Evolutionary conservation across 352 stramenopile species (phyloP), one percentile per base, ranked within the genome.

Genomic region (Stramenopiles sp.): DNA sequence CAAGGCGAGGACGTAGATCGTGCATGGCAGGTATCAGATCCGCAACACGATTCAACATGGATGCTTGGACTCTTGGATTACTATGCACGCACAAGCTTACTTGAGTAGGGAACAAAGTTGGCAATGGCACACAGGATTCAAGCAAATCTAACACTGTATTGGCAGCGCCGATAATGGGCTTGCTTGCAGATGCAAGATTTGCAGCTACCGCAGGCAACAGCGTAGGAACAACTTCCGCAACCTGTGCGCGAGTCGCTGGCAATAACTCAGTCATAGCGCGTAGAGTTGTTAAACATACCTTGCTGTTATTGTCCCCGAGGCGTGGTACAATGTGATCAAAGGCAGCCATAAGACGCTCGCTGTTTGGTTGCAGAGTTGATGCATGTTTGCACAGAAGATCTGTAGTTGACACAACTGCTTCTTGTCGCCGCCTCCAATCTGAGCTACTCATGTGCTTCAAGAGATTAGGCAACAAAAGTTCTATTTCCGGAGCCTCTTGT

Each of bases 41-140:
- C 55, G 55, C 55, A 27, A 71, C 55, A 71, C 55, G 55, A 71
- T 71, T 71, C 55, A 71, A 27, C 55, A 71, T 71, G 55, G 55
- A 22, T 27, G 22, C 27, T 71, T 71, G 55, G 27, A 71, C 55
- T 25, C 55, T 22, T 71, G 55, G 55, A 27, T 71, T 71, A 27
- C 55, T 71, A 27, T 71, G 55, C 27, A 71, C 55, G 27, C 55
- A 71, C 55, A 71, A 71, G 55, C 27, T 71, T 27, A 71, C 55
- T 27, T 25, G 22, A 27, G 55, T 71, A 25, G 55, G 55, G 27
- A 71, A 71, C 55, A 71, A 25, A 27, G 55, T 71, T 27, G 55
- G 55, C 55, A 71, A 27, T 27, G 55, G 55, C 55, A 71, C 55
- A 71, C 55, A 71, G 27, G 55, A 71, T 71, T 71, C 55, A 27